Percentiles rank a stretch among this genome's conserved stretches.
Conservation (phyloP, 805 yeast genomes). For the Candida qinlingensis region DNA sequence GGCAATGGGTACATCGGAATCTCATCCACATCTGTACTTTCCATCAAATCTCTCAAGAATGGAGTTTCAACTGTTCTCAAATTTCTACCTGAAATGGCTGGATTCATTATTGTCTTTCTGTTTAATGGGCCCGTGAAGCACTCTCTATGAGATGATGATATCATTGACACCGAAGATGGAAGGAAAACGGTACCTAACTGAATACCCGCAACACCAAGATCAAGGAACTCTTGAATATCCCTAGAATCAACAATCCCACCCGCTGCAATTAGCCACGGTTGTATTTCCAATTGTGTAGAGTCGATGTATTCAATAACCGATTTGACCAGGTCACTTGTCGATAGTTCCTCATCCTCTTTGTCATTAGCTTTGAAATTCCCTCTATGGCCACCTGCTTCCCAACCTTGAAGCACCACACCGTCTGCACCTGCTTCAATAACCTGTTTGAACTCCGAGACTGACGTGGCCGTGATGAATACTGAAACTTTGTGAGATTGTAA, state of each 20-base stretch:
- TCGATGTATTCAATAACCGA: constrained; percentile 19
- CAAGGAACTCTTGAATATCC: constrained; percentile 28
- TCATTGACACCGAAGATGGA: constrained; percentile 14
- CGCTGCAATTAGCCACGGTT: constrained; percentile 38
- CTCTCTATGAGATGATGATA: constrained; percentile 14
- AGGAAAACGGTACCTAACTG: constrained; percentile 54
- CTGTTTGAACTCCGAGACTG: constrained; percentile 35
- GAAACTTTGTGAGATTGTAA: constrained; percentile 34
- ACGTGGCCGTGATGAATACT: constrained; percentile 45
- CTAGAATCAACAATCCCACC: constrained; percentile 44
- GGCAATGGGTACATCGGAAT: constrained; percentile 25
- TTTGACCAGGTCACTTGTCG: constrained; percentile 28
- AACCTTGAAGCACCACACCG: constrained; percentile 50
- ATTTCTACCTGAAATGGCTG: constrained; percentile 22
- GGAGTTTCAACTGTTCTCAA: constrained; percentile 20
- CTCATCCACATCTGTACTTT: neutral
- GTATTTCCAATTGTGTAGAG: neutral
- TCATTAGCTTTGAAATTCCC: constrained; percentile 39
- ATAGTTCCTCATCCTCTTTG: constrained; percentile 27
- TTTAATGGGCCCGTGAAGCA: constrained; percentile 15
- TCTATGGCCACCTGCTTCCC: constrained; percentile 64
- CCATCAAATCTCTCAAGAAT: constrained; percentile 18
- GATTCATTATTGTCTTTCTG: constrained; percentile 24
- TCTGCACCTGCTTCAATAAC: constrained; percentile 33
- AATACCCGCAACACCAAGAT: constrained; percentile 44